These are phyloP conservation scores for Solanum appendiculatum DNA, from an alignment of 257 asterid species.

Conservation along the genomic window DNA sequence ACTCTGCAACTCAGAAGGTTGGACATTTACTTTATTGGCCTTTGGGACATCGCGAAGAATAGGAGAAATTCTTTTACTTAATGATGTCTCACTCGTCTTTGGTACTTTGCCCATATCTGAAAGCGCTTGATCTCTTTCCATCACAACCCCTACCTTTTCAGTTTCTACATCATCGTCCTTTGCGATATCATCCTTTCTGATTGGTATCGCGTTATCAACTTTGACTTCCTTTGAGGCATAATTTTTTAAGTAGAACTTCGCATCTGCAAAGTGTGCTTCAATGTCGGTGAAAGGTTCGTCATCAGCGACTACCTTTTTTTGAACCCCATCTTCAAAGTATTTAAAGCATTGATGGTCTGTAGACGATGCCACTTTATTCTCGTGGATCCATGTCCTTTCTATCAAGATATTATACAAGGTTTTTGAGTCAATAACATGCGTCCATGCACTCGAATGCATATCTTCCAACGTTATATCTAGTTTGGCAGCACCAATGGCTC, in stretches of 20 bases:
- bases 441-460: no score
- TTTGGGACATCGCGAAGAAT: background rate
- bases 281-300: background rate
- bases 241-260: background rate
- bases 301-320: background rate
- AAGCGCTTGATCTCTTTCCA: background rate
- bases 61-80: background rate
- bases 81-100: background rate
- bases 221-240: background rate
- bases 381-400: no score
- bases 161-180: background rate
- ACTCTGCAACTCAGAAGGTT: background rate
- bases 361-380: background rate
- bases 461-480: no score
- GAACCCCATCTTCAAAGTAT: background rate
- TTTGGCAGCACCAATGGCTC: no score
- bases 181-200: rapidly evolving
- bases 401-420: no score
- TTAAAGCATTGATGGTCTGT: background rate
- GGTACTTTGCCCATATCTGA: background rate
- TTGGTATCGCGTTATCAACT: background rate
- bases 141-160: background rate
- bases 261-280: background rate
- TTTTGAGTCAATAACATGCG: no score
- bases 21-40: background rate